Conservation (phyloP, 169 alveolate species). For the Plasmodium gaboni region DNA sequence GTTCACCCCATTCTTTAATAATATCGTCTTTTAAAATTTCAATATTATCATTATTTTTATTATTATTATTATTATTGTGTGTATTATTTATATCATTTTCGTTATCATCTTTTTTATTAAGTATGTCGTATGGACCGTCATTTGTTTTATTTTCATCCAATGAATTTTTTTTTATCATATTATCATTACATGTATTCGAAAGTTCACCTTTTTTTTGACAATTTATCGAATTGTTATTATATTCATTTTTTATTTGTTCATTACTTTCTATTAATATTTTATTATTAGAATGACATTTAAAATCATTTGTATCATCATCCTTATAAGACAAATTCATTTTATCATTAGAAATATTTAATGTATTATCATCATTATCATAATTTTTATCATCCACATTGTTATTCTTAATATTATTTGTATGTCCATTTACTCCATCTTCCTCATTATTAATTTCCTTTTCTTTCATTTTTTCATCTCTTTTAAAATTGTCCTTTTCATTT, state of each 20-base stretch:
- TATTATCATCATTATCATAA: slow-evolving; percentile 1
- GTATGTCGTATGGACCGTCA: too few species aligned
- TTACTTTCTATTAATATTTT: too few species aligned
- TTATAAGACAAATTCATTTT: not conserved
- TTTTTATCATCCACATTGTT: not conserved
- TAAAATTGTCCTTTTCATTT: slow-evolving; percentile 9
- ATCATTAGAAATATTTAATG: not conserved
- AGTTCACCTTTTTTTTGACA: too few species aligned
- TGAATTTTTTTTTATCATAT: too few species aligned
- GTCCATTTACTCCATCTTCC: not conserved
- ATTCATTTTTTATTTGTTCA: too few species aligned
- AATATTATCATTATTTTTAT: not conserved
- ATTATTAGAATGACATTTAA: too few species aligned
- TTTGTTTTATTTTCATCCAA: too few species aligned
- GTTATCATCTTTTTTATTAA: too few species aligned
- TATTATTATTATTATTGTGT: too few species aligned
- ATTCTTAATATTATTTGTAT: not conserved
- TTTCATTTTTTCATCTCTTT: not conserved
- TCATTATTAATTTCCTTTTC: not conserved
- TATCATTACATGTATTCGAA: too few species aligned
- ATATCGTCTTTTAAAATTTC: slow-evolving; percentile 29
- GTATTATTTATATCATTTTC: too few species aligned
- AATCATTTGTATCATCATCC: not conserved
- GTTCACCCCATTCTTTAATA: slow-evolving; percentile 72
- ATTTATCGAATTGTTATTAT: too few species aligned